Evolutionary conservation across 1,139 yeast species (phyloP), one percentile per base, ranked within the genome.

Genomic region (Nadsonia starkeyi-henricii): DNA sequence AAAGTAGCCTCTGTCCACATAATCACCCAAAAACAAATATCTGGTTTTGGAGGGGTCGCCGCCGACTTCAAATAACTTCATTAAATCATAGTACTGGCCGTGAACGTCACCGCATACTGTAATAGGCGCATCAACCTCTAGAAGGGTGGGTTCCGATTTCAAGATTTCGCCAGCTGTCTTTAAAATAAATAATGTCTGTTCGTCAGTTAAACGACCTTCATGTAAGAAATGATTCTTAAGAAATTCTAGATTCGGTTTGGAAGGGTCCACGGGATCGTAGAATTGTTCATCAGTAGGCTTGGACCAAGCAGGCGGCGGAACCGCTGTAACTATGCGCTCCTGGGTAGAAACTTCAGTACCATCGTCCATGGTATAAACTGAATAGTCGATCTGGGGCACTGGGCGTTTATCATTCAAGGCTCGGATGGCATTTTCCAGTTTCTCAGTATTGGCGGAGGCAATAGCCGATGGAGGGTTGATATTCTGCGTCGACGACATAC

Each of bases 51-150:
- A 73, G 2, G 97, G 96, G 61, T 82, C 81, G 1, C 97, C 98
- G 41, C 96, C 96, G 23, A 89, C 95, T 62, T 91, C 97, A 63
- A 91, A 86, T 47, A 91, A 68, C 65, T 89, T 89, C 78, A 89
- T 75, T 57, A 91, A 72, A 65, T 91, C 98, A 61, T 77, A 91
- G 65, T 78, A 86, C 64, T 91, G 98, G 8, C 98, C 98, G 64
- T 91, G 98, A 28, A 91, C 75, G 64, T 91, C 98, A 48, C 98
- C 97, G 68, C 97, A 89, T 1, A 91, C 88, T 1, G 96, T 89
- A 3, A 91, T 86, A 0, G 98, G 98, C 0, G 96, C 95, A 2
- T 89, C 89, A 1, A 91, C 84, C 30, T 74, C 74, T 50, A 91
- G 68, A 58, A 91, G 64, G 56, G 85, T 91, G 2, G 95, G 94